Evolutionary conservation across 805 yeast species (phyloP).

Genomic region (Metschnikowia corniflorae): DNA sequence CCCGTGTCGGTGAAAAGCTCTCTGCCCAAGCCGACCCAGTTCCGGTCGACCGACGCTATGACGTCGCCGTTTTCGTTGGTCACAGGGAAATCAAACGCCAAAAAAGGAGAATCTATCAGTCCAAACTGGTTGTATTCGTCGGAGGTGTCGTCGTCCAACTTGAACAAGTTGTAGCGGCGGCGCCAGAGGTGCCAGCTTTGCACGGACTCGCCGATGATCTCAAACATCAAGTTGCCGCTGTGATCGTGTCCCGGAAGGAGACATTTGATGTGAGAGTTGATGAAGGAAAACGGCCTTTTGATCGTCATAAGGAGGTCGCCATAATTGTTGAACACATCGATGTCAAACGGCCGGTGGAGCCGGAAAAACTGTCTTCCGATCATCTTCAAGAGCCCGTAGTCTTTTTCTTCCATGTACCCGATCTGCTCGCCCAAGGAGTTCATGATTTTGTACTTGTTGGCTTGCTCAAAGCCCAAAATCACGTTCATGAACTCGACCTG

Average conservation of each 20-base stretch:
- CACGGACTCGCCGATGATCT: slow-evolving; percentile 74
- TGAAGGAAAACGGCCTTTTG: slow-evolving; percentile 78
- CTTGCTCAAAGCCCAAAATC: slow-evolving; percentile 87
- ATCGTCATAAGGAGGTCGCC: slow-evolving; percentile 64
- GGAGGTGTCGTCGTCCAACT: slow-evolving; percentile 38
- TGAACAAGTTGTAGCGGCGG: slow-evolving; percentile 77
- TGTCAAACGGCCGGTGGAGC: slow-evolving; percentile 80
- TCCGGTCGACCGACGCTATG: slow-evolving; percentile 78
- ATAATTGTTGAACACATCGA: slow-evolving; percentile 63
- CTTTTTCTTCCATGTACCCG: slow-evolving; percentile 83
- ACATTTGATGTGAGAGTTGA: slow-evolving; percentile 83
- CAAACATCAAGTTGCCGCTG: slow-evolving; percentile 36
- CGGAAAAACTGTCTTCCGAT: slow-evolving; percentile 81
- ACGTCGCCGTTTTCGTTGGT: slow-evolving; percentile 53
- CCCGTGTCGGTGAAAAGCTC: slow-evolving; percentile 95
- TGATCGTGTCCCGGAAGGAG: slow-evolving; percentile 52
- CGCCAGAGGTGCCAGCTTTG: slow-evolving; percentile 97
- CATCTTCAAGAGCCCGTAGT: slow-evolving; percentile 61
- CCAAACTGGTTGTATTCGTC: slow-evolving; percentile 75
- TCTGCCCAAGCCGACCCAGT: slow-evolving; percentile 93
- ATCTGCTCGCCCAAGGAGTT: slow-evolving; percentile 69
- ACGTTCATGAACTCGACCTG: slow-evolving; percentile 86
- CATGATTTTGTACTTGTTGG: slow-evolving; percentile 72
- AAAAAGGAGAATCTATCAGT: slow-evolving; percentile 77
- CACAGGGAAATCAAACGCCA: slow-evolving; percentile 85